phyloP scores from a whole-genome alignment of 169 alveolate species.

The Eimeria sp. region DNA sequence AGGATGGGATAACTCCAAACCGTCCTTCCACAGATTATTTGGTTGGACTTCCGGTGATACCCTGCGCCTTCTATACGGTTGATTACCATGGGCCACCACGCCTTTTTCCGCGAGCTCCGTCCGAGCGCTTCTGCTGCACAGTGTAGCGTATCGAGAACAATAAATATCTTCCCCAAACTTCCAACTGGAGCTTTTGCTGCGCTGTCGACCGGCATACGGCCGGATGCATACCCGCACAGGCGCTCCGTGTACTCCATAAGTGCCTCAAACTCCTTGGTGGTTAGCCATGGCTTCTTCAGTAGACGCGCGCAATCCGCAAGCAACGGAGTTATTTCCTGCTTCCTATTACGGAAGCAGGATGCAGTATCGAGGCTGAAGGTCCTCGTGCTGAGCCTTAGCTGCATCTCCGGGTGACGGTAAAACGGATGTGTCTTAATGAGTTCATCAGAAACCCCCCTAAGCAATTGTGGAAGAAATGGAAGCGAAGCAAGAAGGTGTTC shows the following conservation, averaged over 20 bases:
- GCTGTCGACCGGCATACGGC: not conserved
- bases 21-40: not conserved
- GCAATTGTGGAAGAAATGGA: not conserved
- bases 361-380: not conserved
- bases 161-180: not conserved
- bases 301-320: not conserved
- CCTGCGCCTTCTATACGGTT: not conserved
- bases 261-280: not conserved
- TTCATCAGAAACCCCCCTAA: not conserved
- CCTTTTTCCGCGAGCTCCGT: not conserved
- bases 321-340: not conserved
- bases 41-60: not conserved
- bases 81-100: conserved; percentile 4
- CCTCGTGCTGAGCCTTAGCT: not conserved
- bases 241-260: not conserved
- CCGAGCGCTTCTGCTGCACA: conserved; percentile 4
- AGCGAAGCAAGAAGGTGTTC: not conserved
- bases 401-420: not conserved
- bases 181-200: not conserved
- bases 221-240: not conserved
- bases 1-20: not conserved
- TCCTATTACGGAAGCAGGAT: not conserved
- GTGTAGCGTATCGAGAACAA: not conserved
- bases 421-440: not conserved
- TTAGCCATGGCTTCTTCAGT: not conserved